Conservation (phyloP, 129 eudicot genomes). For the Pittosporum tobira region DNA sequence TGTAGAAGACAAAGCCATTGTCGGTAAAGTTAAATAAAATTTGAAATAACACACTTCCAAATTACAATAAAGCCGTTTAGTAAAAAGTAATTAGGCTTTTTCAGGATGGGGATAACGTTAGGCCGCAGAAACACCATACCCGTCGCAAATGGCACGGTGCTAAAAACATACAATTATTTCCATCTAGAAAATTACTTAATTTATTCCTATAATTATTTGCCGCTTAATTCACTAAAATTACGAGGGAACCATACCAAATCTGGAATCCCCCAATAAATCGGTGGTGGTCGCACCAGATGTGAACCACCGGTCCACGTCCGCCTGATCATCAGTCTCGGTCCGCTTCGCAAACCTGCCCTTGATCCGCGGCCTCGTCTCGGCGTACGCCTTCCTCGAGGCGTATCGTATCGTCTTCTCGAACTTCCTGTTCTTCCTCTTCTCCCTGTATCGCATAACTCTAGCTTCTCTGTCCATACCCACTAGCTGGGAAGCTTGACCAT, state of each 20-base stretch:
- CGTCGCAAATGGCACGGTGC: no score
- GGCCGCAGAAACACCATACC: no score
- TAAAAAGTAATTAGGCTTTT: no score
- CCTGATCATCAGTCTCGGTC: constrained; percentile 11
- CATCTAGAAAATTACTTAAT: no score
- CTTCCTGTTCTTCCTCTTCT: constrained; percentile 83
- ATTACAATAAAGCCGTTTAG: no score
- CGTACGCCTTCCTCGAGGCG: constrained; percentile 88
- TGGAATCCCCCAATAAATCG: constrained; percentile 12
- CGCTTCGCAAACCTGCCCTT: constrained; percentile 83
- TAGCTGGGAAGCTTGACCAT: constrained; percentile 9
- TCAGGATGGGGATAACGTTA: no score
- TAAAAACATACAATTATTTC: no score
- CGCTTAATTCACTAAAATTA: constrained; percentile 25
- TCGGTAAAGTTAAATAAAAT: no score
- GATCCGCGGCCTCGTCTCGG: constrained; percentile 71
- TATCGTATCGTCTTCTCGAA: constrained; percentile 77
- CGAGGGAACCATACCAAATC: constrained; percentile 67
- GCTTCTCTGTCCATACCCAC: constrained; percentile 55
- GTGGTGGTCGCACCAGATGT: constrained; percentile 13
- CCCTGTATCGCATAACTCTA: constrained; percentile 75
- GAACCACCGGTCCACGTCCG: constrained; percentile 40
- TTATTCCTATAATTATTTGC: no score
- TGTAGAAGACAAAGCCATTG: no score
- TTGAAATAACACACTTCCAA: no score